A percentile compares a stretch with the other conserved stretches of the same genome.
Conservation (phyloP, 1,139 yeast genomes). For the Kodamaea fungicola region DNA sequence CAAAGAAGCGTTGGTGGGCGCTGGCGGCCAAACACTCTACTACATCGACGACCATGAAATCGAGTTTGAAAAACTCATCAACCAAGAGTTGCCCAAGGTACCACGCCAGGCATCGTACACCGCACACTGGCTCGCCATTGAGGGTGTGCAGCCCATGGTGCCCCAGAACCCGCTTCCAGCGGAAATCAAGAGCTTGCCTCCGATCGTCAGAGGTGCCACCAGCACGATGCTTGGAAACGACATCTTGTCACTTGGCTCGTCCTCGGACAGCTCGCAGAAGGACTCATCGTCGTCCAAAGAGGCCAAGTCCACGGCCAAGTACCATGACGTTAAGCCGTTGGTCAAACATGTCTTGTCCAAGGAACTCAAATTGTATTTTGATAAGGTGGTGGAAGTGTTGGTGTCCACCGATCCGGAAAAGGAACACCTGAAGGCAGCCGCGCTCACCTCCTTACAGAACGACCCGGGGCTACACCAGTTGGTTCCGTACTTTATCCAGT, state of each 20-base stretch:
- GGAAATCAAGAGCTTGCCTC: conserved; percentile 65
- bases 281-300: conserved; percentile 19
- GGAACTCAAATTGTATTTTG: conserved; percentile 90
- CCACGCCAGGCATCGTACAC: conserved; percentile 91
- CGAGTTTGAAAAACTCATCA: conserved; percentile 89
- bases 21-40: conserved; percentile 87
- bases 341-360: conserved; percentile 96
- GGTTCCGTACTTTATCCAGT: conserved; percentile 94
- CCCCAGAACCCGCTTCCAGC: conserved; percentile 92
- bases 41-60: conserved; percentile 89
- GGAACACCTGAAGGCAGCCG: conserved; percentile 68
- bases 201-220: conserved; percentile 70
- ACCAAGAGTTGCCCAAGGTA: conserved; percentile 92
- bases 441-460: conserved; percentile 74
- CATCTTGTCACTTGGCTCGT: conserved; percentile 28
- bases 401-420: conserved; percentile 56
- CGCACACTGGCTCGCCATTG: conserved; percentile 98
- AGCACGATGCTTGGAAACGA: conserved; percentile 44
- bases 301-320: conserved; percentile 43
- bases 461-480: conserved; percentile 97
- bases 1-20: conserved; percentile 82
- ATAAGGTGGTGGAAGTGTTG: conserved; percentile 81
- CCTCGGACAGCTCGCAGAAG: conserved; percentile 11
- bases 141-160: conserved; percentile 97
- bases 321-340: conserved; percentile 81